A percentile compares a stretch with the other conserved stretches of the same genome.
These are phyloP conservation scores for Karstenula rhodostoma DNA, from an alignment of 2,329 filamentous ascomycete species.

Conservation along the genomic window DNA sequence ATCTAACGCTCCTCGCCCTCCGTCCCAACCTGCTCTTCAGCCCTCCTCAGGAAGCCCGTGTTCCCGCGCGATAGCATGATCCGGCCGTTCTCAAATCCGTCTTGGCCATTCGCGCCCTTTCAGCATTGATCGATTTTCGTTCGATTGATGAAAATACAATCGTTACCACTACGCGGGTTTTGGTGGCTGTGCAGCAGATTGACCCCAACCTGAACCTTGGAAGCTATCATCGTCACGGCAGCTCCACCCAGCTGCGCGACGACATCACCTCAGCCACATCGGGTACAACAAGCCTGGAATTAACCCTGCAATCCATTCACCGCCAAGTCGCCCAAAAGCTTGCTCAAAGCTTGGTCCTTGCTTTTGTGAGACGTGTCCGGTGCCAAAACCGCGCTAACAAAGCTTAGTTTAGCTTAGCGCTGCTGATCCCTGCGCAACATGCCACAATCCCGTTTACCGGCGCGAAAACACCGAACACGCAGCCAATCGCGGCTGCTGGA, in stretches of 20 bases:
- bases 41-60: not conserved
- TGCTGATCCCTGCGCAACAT: conserved; percentile 3
- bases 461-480: not conserved
- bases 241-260: not conserved
- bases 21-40: not conserved
- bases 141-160: no score
- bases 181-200: no score
- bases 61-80: not conserved
- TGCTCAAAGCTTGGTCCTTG: conserved; percentile 38
- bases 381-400: conserved; percentile 22
- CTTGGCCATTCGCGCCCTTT: no score
- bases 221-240: not conserved
- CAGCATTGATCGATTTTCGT: no score
- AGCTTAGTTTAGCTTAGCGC: conserved; percentile 37
- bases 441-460: not conserved
- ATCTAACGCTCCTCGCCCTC: not conserved
- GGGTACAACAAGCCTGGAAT: not conserved
- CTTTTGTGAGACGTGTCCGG: conserved; percentile 33
- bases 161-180: no score
- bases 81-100: not conserved
- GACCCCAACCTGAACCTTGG: not conserved
- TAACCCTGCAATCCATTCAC: conserved; percentile 21
- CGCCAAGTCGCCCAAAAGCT: conserved; percentile 36
- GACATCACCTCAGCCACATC: conserved; percentile 16
- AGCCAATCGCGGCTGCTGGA: not conserved